phyloP scores from a whole-genome alignment of 2,329 filamentous ascomycete species.

The Aspergillus fischeri region DNA sequence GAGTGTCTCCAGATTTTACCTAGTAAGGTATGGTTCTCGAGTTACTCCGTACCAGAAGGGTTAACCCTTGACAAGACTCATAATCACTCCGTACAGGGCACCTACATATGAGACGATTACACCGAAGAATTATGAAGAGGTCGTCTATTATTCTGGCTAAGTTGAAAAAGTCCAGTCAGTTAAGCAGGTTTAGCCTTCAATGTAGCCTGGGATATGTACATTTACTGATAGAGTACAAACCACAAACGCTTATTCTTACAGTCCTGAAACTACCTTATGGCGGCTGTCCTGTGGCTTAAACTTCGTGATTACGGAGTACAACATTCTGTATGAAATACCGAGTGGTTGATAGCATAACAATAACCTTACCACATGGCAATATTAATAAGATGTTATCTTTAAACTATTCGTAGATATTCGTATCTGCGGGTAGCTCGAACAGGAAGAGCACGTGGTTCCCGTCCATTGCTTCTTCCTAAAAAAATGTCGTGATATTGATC shows the following conservation, averaged over 20 bases:
- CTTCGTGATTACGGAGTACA: background rate
- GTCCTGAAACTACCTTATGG: background rate
- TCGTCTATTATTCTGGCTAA: background rate
- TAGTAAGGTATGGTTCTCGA: no score
- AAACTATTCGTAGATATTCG: background rate
- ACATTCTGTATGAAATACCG: background rate
- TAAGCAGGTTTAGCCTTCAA: background rate
- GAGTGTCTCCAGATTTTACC: no score
- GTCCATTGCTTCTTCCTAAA: background rate
- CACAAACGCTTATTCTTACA: background rate
- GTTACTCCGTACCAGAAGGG: no score
- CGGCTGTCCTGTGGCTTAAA: background rate
- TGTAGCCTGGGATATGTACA: background rate
- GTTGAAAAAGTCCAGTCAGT: background rate
- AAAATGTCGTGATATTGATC: background rate
- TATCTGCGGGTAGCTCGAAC: background rate
- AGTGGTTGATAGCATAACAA: background rate
- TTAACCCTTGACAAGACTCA: no score
- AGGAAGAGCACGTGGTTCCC: background rate
- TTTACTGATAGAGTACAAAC: background rate
- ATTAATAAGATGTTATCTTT: background rate
- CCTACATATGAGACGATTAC: no score
- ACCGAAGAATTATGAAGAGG: no score
- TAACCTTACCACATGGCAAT: background rate
- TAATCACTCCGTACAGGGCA: no score